Evolutionary conservation across 306 rosid species (phyloP).

Genomic region (Citrullus mucosospermus): DNA sequence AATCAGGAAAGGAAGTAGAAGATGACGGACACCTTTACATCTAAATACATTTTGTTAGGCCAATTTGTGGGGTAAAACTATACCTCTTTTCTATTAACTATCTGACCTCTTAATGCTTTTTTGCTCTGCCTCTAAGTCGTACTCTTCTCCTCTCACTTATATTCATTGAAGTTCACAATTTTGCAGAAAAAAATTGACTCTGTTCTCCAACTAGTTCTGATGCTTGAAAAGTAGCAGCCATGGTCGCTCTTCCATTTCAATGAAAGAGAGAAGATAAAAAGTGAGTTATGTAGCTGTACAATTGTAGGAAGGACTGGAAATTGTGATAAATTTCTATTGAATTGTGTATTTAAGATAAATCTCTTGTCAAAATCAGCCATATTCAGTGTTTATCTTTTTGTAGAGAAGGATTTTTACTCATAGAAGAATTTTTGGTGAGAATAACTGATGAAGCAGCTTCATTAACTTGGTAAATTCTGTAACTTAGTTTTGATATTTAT

Average conservation of each 20-base stretch:
- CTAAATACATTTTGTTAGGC: neutral
- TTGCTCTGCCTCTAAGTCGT: neutral
- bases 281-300: neutral
- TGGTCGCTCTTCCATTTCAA: neutral
- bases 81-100: neutral
- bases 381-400: neutral
- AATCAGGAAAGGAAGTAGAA: conserved; percentile 33
- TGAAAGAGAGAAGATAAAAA: neutral
- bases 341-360: neutral
- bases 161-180: neutral
- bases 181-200: neutral
- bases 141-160: neutral
- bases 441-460: conserved; percentile 5
- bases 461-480: neutral
- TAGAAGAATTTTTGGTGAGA: neutral
- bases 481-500: neutral
- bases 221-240: neutral
- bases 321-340: neutral
- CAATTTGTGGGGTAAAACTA: conserved; percentile 10
- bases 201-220: neutral
- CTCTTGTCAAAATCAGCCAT: neutral
- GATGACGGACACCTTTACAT: conserved; percentile 25
- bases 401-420: neutral
- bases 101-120: neutral
- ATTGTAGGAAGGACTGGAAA: neutral